Evolutionary conservation across 108 stramenopile species (phyloP), one percentile per base, ranked within the genome.

Genomic region (Skeletonema marinoi): DNA sequence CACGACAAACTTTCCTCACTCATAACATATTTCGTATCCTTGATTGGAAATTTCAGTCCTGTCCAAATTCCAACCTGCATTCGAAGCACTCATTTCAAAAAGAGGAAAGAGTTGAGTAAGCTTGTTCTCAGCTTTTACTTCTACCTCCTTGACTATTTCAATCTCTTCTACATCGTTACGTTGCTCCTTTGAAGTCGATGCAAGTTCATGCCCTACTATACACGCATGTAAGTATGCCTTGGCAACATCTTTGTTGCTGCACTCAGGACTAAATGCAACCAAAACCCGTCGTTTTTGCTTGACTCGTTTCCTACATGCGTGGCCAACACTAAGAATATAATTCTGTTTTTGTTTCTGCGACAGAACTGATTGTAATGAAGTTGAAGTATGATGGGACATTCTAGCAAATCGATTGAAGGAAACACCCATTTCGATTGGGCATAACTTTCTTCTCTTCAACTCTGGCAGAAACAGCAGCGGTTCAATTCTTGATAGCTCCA

Each of bases 181-280:
- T 35, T 75, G 42, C 6, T 42, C 33, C 13, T 29, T 8, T 87
- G 78, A 36, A 81, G 60, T 32, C 58, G 46, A 33, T 41, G 33
- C 54, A 30, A 83, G 73, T 2, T 48, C 67, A 12, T 64, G 62
- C n/a, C 54, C 42, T 5, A 79, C 73, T 35, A 83, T 63, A 44
- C 73, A 63, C 12, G 87, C 89, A 78, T 92, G 91, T 19, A 92
- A 78, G 69, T 91, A 95, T 0, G 90, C 91, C 68, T 89, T 88
- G 6, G 86, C 76, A 60, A 85, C 79, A 41, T 91, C 78, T 8
- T 31, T 58, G 17, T 87, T 77, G 46, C 74, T 85, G 25, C 79
- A 77, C 6, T 75, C 41, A 4, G 81, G 60, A 25, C 71, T 65
- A 41, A 90, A 82, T 5, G 84, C 73, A 17, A 94, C 82, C 4